phyloP scores from a whole-genome alignment of 2,329 filamentous ascomycete genomes.

The Eutypa lata region DNA sequence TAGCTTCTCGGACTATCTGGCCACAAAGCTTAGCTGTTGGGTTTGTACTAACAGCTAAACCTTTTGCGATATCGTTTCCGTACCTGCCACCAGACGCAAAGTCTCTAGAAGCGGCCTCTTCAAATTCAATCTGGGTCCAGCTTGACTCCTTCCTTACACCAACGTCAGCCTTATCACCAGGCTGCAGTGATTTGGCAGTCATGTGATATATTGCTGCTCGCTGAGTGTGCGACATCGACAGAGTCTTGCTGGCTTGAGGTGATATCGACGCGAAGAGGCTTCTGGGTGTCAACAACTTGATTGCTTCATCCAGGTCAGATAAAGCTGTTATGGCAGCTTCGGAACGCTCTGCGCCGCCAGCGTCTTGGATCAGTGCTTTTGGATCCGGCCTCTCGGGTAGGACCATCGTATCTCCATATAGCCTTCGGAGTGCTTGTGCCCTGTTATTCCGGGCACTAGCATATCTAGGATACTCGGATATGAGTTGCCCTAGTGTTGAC shows the following conservation, averaged over 20 bases:
- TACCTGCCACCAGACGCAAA: slow-evolving; percentile 63
- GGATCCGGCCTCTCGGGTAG: slow-evolving; percentile 36
- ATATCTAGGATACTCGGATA: slow-evolving; percentile 59
- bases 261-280: slow-evolving; percentile 54
- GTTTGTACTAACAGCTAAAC: slow-evolving; percentile 62
- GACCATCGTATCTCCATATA: slow-evolving; percentile 60
- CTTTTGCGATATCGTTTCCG: slow-evolving; percentile 64
- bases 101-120: slow-evolving; percentile 60
- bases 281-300: slow-evolving; percentile 55
- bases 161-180: slow-evolving; percentile 33
- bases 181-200: slow-evolving; percentile 49
- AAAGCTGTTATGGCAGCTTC: slow-evolving; percentile 41
- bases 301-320: slow-evolving; percentile 54
- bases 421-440: slow-evolving; percentile 61
- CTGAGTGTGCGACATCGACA: slow-evolving; percentile 71
- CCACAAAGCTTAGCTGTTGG: slow-evolving; percentile 68
- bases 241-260: slow-evolving; percentile 59
- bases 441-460: slow-evolving; percentile 74
- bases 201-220: slow-evolving; percentile 62
- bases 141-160: slow-evolving; percentile 40
- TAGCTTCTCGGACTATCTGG: slow-evolving; percentile 65
- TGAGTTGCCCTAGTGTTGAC: slow-evolving; percentile 50
- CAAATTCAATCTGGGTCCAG: slow-evolving; percentile 56
- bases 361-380: slow-evolving; percentile 39
- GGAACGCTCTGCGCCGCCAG: slow-evolving; percentile 34